phyloP scores from a whole-genome alignment of 306 rosid species.

The Myrica gale region DNA sequence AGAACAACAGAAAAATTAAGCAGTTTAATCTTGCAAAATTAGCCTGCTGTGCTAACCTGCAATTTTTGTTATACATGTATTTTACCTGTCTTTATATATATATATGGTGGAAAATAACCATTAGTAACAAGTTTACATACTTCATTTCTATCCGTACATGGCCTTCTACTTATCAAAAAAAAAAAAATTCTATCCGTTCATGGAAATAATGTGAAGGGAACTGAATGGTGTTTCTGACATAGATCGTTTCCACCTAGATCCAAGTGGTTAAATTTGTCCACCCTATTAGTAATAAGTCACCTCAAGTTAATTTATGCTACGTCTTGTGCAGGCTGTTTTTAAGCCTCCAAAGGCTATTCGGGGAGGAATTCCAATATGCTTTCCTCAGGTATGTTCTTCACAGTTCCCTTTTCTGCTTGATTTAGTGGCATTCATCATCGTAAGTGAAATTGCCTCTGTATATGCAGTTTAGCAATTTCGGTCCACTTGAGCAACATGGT shows the following conservation, averaged over 20 bases:
- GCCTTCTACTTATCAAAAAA: too few species aligned
- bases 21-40: background rate
- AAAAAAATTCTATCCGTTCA: background rate
- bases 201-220: background rate
- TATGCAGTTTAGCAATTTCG: conserved; percentile 70
- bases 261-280: background rate
- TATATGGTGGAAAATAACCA: background rate
- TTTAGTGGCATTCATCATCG: conserved; percentile 26
- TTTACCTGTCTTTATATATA: background rate
- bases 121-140: background rate
- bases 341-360: conserved; percentile 90
- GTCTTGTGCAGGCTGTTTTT: conserved; percentile 68
- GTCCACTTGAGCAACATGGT: conserved; percentile 75
- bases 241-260: background rate
- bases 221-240: background rate
- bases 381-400: conserved; percentile 81
- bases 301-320: conserved; percentile 4
- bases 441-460: conserved; percentile 32
- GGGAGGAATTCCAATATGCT: conserved; percentile 96
- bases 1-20: background rate
- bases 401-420: conserved; percentile 22
- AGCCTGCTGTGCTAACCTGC: background rate
- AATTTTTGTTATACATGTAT: background rate
- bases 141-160: background rate
- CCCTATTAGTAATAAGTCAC: background rate